phyloP scores from a whole-genome alignment of 345 rosid genomes.

The Psidium guajava region DNA sequence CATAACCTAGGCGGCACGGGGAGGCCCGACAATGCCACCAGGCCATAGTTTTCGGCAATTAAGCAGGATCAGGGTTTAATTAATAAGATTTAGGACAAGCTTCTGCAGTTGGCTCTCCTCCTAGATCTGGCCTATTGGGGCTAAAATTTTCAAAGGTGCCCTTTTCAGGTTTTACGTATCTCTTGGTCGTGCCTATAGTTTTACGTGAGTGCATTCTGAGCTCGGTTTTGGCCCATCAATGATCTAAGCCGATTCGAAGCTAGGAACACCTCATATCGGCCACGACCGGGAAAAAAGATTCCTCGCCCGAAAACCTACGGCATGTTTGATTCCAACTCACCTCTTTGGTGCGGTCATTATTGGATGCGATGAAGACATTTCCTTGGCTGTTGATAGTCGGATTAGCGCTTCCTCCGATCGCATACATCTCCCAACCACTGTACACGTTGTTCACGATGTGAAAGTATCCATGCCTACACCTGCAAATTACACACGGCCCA shows the following conservation, averaged over 20 bases:
- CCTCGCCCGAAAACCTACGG: background rate
- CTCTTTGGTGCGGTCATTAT: conserved; percentile 33
- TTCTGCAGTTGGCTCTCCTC: background rate
- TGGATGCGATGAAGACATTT: conserved; percentile 45
- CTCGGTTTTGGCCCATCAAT: background rate
- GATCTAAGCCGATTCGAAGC: background rate
- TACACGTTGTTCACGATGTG: conserved; percentile 59
- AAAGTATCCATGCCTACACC: conserved; percentile 66
- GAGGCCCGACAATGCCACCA: background rate
- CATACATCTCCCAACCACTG: conserved; percentile 53
- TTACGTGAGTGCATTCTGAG: background rate
- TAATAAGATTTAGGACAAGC: background rate
- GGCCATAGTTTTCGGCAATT: background rate
- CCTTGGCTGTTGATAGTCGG: conserved; percentile 73
- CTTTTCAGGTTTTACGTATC: background rate
- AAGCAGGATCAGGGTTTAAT: background rate
- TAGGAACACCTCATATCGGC: background rate
- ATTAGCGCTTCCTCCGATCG: conserved; percentile 65
- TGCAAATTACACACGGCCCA: conserved; percentile 2
- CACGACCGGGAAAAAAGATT: background rate
- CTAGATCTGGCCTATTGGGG: background rate
- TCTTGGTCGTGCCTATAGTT: background rate
- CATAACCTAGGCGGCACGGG: background rate
- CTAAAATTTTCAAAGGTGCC: background rate
- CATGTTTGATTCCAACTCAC: conserved; percentile 8